These are phyloP conservation scores for Pelargonium citronellum DNA, from an alignment of 441 rosid genomes.

Conservation along the genomic window DNA sequence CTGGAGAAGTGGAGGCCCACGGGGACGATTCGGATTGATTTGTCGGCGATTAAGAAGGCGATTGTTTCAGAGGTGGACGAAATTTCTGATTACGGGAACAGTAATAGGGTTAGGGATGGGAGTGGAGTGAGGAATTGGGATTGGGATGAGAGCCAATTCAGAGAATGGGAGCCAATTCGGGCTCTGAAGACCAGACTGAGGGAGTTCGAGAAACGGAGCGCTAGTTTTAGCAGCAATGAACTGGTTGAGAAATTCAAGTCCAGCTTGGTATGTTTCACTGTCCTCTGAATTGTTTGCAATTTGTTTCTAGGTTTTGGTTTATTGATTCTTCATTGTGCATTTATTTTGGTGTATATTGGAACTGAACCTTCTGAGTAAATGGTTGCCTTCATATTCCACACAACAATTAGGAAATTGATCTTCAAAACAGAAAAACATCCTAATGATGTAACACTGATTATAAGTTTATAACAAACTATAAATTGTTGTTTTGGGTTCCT, in stretches of 20 bases:
- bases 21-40: conserved; percentile 65
- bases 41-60: conserved; percentile 74
- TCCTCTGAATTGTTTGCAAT: neutral
- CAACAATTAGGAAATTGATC: neutral
- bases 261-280: conserved; percentile 54
- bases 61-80: conserved; percentile 59
- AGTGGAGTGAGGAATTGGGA: conserved; percentile 29
- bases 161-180: neutral
- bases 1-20: conserved; percentile 79
- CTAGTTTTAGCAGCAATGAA: conserved; percentile 44
- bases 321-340: neutral
- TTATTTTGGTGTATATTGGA: neutral
- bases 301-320: neutral
- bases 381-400: neutral
- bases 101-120: conserved; percentile 45
- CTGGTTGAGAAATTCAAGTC: conserved; percentile 78
- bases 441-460: too few species aligned
- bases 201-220: conserved; percentile 6
- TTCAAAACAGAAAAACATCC: neutral
- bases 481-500: neutral
- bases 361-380: neutral
- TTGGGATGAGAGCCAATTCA: conserved; percentile 5
- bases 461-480: neutral
- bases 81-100: conserved; percentile 35
- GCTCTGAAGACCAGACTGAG: neutral